These are phyloP conservation scores for Leccinum subtestaceum DNA, from an alignment of 768 basidiomycete species.

Conservation along the genomic window DNA sequence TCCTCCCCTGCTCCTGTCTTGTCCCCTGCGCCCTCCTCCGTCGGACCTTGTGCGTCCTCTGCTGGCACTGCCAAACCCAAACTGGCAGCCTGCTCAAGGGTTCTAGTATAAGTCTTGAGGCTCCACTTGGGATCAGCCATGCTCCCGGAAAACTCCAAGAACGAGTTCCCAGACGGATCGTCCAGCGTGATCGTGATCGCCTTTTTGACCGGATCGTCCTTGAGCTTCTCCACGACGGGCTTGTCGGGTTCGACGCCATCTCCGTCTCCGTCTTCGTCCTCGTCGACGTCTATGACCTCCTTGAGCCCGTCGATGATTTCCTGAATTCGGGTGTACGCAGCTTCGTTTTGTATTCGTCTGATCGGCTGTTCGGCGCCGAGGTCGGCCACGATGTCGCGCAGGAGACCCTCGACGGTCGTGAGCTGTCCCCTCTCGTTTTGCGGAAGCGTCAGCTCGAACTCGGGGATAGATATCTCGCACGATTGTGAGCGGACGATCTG, in stretches of 20 bases:
- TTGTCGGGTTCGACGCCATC: slow-evolving; percentile 22
- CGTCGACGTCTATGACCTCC: slow-evolving; percentile 58
- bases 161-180: slow-evolving; percentile 96
- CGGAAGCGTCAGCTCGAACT: slow-evolving; percentile 89
- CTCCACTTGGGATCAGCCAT: slow-evolving; percentile 95
- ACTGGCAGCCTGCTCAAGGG: slow-evolving; percentile 73
- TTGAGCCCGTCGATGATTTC: slow-evolving; percentile 63
- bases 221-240: slow-evolving; percentile 32
- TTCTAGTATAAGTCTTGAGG: slow-evolving; percentile 76
- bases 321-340: slow-evolving; percentile 71
- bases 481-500: slow-evolving; percentile 89
- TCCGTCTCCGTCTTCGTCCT: slow-evolving; percentile 34
- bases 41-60: slow-evolving; percentile 27
- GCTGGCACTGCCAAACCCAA: slow-evolving; percentile 68
- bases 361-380: slow-evolving; percentile 80
- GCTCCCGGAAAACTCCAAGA: slow-evolving; percentile 83
- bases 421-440: slow-evolving; percentile 79
- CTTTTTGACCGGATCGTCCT: slow-evolving; percentile 54
- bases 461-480: slow-evolving; percentile 80
- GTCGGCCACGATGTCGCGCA: slow-evolving; percentile 80
- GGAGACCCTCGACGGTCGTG: slow-evolving; percentile 93
- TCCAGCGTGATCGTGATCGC: slow-evolving; percentile 83
- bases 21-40: not conserved
- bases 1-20: slow-evolving; percentile 15
- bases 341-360: slow-evolving; percentile 74